phyloP scores from a whole-genome alignment of 2,329 filamentous ascomycete species.

The Trichoderma sp. region DNA sequence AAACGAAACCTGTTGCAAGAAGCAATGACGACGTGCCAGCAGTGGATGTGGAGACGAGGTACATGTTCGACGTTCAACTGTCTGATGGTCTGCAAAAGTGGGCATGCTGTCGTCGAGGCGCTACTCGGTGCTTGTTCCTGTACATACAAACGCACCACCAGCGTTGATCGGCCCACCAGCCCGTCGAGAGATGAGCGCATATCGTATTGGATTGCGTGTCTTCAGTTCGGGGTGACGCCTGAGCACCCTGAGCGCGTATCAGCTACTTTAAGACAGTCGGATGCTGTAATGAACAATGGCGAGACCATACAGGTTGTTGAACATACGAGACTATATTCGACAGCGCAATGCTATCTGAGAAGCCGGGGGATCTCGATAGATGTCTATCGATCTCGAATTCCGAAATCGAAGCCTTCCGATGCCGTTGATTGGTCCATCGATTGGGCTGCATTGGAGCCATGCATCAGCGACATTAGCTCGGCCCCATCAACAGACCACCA shows the following conservation, averaged over 20 bases:
- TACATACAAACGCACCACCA: not conserved
- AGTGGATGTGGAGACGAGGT: conserved; percentile 10
- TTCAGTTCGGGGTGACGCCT: not conserved
- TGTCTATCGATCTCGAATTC: conserved; percentile 26
- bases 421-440: conserved; percentile 10
- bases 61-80: conserved; percentile 6
- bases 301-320: too few species aligned
- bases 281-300: too few species aligned
- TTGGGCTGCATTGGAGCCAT: conserved; percentile 26
- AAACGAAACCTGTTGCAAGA: not conserved
- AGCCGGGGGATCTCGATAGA: conserved; percentile 16
- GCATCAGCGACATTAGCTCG: conserved; percentile 21
- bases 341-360: not conserved
- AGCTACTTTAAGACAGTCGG: too few species aligned
- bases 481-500: conserved; percentile 12
- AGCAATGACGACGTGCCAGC: conserved; percentile 21
- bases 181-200: conserved; percentile 11
- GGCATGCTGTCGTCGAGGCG: conserved; percentile 1
- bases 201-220: not conserved
- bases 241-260: not conserved
- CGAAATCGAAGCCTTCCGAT: conserved; percentile 13
- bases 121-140: not conserved
- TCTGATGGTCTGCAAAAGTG: conserved; percentile 2
- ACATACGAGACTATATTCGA: too few species aligned
- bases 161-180: conserved; percentile 25